phyloP scores from a whole-genome alignment of 176 grass and related monocot species.

The Cocos nucifera region DNA sequence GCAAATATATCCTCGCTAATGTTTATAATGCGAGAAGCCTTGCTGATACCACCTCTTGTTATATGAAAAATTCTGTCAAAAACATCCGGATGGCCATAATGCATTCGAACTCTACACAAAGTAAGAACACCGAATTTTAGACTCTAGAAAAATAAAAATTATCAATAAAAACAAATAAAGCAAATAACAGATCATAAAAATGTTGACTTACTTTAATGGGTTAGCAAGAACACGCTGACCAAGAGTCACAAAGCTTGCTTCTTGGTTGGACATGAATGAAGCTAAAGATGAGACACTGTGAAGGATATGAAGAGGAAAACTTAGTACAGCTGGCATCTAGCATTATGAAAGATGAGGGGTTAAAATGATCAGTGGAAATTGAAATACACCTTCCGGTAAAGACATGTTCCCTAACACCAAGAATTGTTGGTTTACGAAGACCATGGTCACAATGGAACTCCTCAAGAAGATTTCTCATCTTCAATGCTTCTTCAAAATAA shows the following conservation, averaged over 20 bases:
- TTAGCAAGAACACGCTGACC: slow-evolving; percentile 90
- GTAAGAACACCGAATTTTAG: background rate
- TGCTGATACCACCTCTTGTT: slow-evolving; percentile 91
- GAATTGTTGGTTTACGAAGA: slow-evolving; percentile 65
- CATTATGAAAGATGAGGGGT: background rate
- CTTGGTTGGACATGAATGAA: slow-evolving; percentile 90
- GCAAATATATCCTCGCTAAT: slow-evolving; percentile 97
- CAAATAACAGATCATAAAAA: slow-evolving; percentile 4
- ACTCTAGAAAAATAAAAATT: background rate
- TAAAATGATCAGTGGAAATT: slow-evolving; percentile 1
- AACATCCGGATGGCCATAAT: slow-evolving; percentile 97
- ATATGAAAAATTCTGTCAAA: slow-evolving; percentile 98
- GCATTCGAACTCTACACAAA: slow-evolving; percentile 73
- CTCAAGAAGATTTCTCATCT: slow-evolving; percentile 97
- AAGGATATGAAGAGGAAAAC: slow-evolving; percentile 7
- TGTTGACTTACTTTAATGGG: slow-evolving; percentile 66
- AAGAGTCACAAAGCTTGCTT: slow-evolving; percentile 93
- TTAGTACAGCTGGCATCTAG: slow-evolving; percentile 7
- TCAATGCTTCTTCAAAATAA: slow-evolving; percentile 93
- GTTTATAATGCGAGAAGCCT: slow-evolving; percentile 85
- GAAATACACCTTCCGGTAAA: slow-evolving; percentile 82
- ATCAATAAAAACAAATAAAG: background rate
- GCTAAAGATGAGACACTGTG: slow-evolving; percentile 84
- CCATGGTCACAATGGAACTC: slow-evolving; percentile 64
- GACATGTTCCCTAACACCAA: slow-evolving; percentile 92